Conservation (phyloP, 805 yeast species). For the Ogataea sp. region DNA sequence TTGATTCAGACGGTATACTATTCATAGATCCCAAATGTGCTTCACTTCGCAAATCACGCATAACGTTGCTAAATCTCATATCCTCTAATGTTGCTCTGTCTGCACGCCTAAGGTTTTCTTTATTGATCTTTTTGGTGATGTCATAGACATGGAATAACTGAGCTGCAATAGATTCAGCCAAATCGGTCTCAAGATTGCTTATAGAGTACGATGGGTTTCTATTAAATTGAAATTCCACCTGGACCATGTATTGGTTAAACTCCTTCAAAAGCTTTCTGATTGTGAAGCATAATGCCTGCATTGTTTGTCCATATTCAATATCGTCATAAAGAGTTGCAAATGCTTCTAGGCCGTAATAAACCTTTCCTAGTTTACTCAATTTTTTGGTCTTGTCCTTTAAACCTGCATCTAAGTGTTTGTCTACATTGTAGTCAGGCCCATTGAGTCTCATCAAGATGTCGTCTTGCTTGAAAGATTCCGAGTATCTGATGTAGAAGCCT, state of each 20-base stretch:
- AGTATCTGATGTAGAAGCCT: conserved; percentile 68
- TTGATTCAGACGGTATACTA: conserved; percentile 41
- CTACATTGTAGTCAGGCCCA: conserved; percentile 74
- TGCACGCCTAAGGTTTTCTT: conserved; percentile 34
- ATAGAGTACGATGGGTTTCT: conserved; percentile 47
- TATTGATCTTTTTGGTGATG: conserved; percentile 43
- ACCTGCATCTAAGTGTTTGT: conserved; percentile 65
- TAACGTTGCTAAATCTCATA: conserved; percentile 23
- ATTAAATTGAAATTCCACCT: conserved; percentile 33
- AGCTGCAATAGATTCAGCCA: conserved; percentile 26
- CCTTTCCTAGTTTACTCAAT: conserved; percentile 54
- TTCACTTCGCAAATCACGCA: conserved; percentile 31
- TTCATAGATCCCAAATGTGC: conserved; percentile 40
- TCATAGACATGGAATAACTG: conserved; percentile 51
- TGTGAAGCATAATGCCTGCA: conserved; percentile 64
- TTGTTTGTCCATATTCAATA: conserved; percentile 54
- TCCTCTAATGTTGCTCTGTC: conserved; percentile 20
- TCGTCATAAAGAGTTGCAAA: conserved; percentile 56
- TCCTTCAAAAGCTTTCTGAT: conserved; percentile 37
- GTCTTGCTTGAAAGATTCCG: conserved; percentile 48
- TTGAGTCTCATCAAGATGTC: conserved; percentile 31
- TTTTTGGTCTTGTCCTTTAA: conserved; percentile 61
- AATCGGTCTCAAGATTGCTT: conserved; percentile 46
- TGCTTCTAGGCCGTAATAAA: conserved; percentile 46
- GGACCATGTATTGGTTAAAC: conserved; percentile 16